These are phyloP conservation scores for Boletus reticuloceps DNA, from an alignment of 768 basidiomycete species.

Conservation along the genomic window DNA sequence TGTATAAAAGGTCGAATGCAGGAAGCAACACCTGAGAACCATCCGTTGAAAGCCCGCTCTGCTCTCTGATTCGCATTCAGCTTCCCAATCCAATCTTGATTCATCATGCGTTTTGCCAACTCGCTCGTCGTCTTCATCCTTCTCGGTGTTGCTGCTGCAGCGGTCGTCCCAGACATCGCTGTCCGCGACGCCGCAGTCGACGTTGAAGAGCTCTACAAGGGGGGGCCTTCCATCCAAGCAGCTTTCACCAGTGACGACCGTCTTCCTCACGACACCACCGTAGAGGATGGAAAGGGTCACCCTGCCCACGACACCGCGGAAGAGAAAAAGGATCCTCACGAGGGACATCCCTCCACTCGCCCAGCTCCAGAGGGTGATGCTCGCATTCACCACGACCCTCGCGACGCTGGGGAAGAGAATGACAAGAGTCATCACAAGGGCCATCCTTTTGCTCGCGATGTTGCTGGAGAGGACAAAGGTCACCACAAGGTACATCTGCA, in stretches of 20 bases:
- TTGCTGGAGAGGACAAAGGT: neutral
- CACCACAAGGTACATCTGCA: no score
- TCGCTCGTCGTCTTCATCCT: conserved; percentile 7
- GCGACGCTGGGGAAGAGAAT: neutral
- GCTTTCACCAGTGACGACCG: no score
- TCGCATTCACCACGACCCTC: neutral
- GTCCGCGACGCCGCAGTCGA: neutral
- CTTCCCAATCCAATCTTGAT: neutral
- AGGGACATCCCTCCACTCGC: neutral
- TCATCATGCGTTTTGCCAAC: conserved; percentile 10
- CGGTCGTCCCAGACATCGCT: conserved; percentile 1
- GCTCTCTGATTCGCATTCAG: neutral
- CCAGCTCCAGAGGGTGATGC: neutral
- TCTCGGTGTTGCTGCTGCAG: conserved; percentile 1
- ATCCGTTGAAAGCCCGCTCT: neutral
- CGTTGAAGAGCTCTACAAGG: no score
- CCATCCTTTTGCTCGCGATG: neutral
- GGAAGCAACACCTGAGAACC: neutral
- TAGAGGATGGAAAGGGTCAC: no score
- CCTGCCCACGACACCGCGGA: neutral
- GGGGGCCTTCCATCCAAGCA: no score
- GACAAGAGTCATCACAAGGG: neutral
- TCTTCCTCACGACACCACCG: no score
- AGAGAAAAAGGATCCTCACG: neutral
- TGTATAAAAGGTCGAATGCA: neutral